Base-by-base conservation (phyloP, 495 filamentous ascomycete genomes). In the Hypoxylon lenormandii region DNA sequence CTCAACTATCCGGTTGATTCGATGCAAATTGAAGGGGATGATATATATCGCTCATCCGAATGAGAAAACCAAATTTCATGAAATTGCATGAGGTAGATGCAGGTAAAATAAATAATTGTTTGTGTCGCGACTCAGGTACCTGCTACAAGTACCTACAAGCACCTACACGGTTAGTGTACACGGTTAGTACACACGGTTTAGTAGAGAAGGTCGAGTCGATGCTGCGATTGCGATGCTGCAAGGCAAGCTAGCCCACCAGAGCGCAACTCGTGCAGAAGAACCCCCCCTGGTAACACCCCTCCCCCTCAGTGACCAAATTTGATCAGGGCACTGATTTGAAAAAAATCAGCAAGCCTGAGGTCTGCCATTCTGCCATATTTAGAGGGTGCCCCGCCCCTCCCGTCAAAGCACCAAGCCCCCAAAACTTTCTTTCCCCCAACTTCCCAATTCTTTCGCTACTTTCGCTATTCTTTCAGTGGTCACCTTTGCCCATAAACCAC, bases 331-430 rank as follows among this genome's bases (percentile, higher is more conserved):
- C 30, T 70, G 66, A 70, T 73, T 70, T 64, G 62, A 50, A 62
- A 50, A 62, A 72, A 76, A 76, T 76, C 74, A 76, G 73, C 69
- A 71, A 75, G 70, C 48, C 70, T 63, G 57, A 55, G 64, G 45
- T 23, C 62, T 47, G 58, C 55, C 62, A 53, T 76, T 23, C 62
- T 47, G 58, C 55, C 62, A 53, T 76, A 76, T 74, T 76, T 74
- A 72, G 73, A 75, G 67, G 59, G 48, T 63, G 57, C 62, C 67
- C 68, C 60, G 70, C 73, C 73, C 70, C 71, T 73, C 64, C 68
- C 65, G 7, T 57, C 66, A 46, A 66, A 75, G 70, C 59, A 58
- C 60, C 12, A 48, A 72, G 42, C 73, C 68, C 60, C 68, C 68
- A 38, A 75, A 74, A 73, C 70, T 74, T 63, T 72, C 63, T 63